phyloP scores from a whole-genome alignment of 1,139 yeast genomes.

The Pichia sp. region DNA sequence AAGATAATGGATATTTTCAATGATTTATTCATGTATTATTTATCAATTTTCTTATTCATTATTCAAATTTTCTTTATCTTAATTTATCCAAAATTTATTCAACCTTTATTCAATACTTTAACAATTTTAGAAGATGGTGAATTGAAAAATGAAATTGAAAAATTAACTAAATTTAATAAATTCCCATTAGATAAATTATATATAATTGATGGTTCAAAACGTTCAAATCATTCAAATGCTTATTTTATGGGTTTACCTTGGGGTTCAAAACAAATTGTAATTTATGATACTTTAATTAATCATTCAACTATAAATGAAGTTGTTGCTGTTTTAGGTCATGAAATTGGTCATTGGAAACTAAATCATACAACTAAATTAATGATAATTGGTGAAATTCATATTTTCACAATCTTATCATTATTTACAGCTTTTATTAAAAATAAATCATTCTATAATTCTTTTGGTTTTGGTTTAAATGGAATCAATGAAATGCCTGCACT shows the following conservation, averaged over 20 bases:
- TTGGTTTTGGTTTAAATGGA: constrained; percentile 49
- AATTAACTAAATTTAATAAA: constrained; percentile 61
- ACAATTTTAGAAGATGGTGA: constrained; percentile 89
- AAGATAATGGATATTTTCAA: constrained; percentile 78
- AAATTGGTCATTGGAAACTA: constrained; percentile 94
- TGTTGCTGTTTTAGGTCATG: constrained; percentile 93
- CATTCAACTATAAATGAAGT: constrained; percentile 73
- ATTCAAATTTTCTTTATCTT: constrained; percentile 67
- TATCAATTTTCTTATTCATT: constrained; percentile 61
- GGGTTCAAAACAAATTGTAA: constrained; percentile 83
- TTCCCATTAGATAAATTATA: constrained; percentile 83
- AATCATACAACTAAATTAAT: constrained; percentile 75
- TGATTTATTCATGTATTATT: constrained; percentile 69
- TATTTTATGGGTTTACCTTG: constrained; percentile 94
- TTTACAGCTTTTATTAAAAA: constrained; percentile 79
- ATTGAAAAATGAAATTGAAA: constrained; percentile 72
- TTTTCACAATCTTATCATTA: constrained; percentile 57
- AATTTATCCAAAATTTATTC: constrained; percentile 72
- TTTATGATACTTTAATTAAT: constrained; percentile 82
- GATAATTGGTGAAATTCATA: constrained; percentile 53
- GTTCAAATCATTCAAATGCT: constrained; percentile 95
- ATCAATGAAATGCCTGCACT: constrained; percentile 51
- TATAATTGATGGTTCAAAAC: constrained; percentile 90
- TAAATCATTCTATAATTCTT: constrained; percentile 64
- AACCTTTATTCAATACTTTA: constrained; percentile 86